These are phyloP conservation scores for Phyllosticta citrichinensis DNA, from an alignment of 2,329 filamentous ascomycete genomes.

Conservation along the genomic window DNA sequence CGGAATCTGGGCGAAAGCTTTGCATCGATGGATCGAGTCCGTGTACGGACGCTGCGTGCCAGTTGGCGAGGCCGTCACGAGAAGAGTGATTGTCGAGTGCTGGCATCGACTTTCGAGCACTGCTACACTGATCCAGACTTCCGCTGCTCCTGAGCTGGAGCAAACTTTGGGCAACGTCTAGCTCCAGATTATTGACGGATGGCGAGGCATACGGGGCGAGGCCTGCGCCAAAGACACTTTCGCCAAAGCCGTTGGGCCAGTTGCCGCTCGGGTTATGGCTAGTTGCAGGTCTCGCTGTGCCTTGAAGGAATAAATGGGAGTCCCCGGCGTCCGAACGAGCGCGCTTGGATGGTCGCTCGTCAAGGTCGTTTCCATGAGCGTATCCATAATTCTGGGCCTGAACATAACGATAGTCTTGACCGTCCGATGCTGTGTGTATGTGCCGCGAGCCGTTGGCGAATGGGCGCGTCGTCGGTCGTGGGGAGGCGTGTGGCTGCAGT, in stretches of 20 bases:
- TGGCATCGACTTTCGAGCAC: constrained; percentile 6
- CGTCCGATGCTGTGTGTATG: constrained; percentile 28
- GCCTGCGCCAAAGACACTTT: not conserved
- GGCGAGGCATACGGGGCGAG: not conserved
- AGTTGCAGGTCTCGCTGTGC: constrained; percentile 35
- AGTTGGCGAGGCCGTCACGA: not conserved
- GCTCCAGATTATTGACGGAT: not conserved
- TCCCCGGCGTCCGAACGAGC: constrained; percentile 48
- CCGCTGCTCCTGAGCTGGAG: constrained; percentile 7
- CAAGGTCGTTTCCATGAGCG: constrained; percentile 12
- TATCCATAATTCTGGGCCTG: constrained; percentile 5
- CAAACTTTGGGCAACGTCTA: constrained; percentile 6
- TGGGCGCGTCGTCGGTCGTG: constrained; percentile 1
- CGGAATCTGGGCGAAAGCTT: not conserved
- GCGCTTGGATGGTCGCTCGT: constrained; percentile 49
- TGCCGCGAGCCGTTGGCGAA: constrained; percentile 3
- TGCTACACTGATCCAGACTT: not conserved
- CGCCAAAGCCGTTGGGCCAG: constrained; percentile 19
- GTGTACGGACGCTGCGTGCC: not conserved
- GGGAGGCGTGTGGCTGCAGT: constrained; percentile 1
- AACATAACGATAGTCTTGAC: constrained; percentile 3
- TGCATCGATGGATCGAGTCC: not conserved
- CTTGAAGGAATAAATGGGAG: constrained; percentile 28
- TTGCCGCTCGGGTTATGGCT: constrained; percentile 26
- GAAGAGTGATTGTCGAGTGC: not conserved